Evolutionary conservation across 805 yeast genomes (phyloP).

Genomic region (Starmerella tilneyi): DNA sequence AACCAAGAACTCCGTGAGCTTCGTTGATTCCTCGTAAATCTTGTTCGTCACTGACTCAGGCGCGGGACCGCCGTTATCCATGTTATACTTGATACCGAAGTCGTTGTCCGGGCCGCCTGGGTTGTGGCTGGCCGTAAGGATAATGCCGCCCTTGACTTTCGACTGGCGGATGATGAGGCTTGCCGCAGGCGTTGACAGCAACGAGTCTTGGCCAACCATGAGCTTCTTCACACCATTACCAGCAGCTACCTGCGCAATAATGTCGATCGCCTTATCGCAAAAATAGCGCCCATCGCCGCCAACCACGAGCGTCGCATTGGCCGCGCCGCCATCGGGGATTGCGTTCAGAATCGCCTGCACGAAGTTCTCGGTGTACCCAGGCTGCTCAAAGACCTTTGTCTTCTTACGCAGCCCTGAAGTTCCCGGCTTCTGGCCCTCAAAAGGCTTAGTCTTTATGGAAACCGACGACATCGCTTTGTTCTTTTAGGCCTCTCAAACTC

Average conservation of each 20-base stretch:
- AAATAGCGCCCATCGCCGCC: conserved; percentile 98
- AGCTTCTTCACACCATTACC: conserved; percentile 83
- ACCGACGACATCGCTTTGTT: conserved; percentile 17
- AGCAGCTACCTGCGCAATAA: conserved; percentile 73
- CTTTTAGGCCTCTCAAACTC: no score
- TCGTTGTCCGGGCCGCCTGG: conserved; percentile 95
- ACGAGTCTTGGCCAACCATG: conserved; percentile 78
- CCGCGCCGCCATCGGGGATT: conserved; percentile 72
- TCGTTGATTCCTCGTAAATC: conserved; percentile 61
- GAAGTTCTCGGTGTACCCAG: conserved; percentile 84
- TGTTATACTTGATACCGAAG: conserved; percentile 89
- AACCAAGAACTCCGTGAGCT: conserved; percentile 47
- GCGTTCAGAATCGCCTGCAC: conserved; percentile 75
- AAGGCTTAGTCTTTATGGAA: conserved; percentile 56
- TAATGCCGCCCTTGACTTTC: conserved; percentile 75
- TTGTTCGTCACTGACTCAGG: conserved; percentile 88
- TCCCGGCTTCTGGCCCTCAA: conserved; percentile 90
- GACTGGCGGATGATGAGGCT: conserved; percentile 78
- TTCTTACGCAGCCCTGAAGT: conserved; percentile 94
- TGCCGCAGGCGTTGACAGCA: conserved; percentile 92
- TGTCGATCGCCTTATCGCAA: conserved; percentile 68
- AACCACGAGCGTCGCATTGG: conserved; percentile 66
- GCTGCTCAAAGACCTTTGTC: conserved; percentile 70
- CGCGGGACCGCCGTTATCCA: conserved; percentile 96
- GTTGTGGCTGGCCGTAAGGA: conserved; percentile 91